phyloP scores from a whole-genome alignment of 345 rosid genomes.

The Cardamine occulta region DNA sequence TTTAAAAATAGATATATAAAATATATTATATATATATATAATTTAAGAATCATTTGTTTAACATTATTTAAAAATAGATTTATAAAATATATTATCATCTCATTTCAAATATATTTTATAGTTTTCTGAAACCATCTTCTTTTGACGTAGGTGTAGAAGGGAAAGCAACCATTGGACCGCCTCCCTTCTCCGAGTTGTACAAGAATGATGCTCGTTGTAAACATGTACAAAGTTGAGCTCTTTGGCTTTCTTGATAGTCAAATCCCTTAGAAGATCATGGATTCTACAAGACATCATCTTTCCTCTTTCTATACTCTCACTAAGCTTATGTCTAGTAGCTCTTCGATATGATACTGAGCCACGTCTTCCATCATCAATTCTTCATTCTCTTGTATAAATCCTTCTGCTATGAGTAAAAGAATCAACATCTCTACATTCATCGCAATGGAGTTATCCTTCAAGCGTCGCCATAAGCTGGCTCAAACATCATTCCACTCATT shows the following conservation, averaged over 20 bases:
- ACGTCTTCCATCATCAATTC: conserved; percentile 18
- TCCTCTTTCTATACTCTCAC: not conserved
- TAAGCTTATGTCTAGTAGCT: not conserved
- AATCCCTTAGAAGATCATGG: conserved; percentile 24
- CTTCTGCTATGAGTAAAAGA: conserved; percentile 15
- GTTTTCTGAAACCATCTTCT: too few relatives aligned
- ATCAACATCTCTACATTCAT: conserved; percentile 1
- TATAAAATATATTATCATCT: too few relatives aligned
- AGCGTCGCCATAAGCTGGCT: not conserved
- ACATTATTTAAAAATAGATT: too few relatives aligned
- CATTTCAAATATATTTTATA: too few relatives aligned
- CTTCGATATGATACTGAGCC: conserved; percentile 5
- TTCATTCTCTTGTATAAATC: conserved; percentile 15
- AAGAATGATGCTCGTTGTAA: not conserved
- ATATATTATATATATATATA: too few relatives aligned
- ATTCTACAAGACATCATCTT: conserved; percentile 2
- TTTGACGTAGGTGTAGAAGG: too few relatives aligned
- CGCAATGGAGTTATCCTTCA: conserved; percentile 6
- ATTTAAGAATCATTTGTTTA: too few relatives aligned
- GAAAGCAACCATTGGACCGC: too few relatives aligned
- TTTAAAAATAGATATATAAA: too few relatives aligned
- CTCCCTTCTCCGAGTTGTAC: conserved; percentile 1
- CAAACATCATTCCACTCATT: conserved; percentile 4
- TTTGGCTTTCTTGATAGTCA: conserved; percentile 8
- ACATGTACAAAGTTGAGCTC: conserved; percentile 3